phyloP scores from a whole-genome alignment of 495 filamentous ascomycete species.

The Penicillium macrosclerotiorum region DNA sequence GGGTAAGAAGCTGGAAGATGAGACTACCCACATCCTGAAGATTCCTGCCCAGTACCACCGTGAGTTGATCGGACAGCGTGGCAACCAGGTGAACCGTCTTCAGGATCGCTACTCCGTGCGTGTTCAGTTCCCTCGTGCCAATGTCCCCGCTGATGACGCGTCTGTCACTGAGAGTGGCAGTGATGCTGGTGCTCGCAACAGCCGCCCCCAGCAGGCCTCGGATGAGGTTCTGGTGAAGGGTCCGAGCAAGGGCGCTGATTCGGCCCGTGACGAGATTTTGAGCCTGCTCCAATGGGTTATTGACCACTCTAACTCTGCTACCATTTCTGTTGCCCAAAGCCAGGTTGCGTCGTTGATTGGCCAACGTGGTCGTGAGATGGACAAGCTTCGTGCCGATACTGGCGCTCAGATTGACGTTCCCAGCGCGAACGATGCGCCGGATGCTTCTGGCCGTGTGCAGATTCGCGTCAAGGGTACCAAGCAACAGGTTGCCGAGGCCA shows the following conservation, averaged over 20 bases:
- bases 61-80: constrained; percentile 65
- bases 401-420: constrained; percentile 91
- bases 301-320: constrained; percentile 75
- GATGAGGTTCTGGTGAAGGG: constrained; percentile 92
- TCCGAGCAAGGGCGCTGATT: constrained; percentile 85
- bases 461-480: constrained; percentile 90
- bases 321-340: constrained; percentile 79
- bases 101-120: constrained; percentile 88
- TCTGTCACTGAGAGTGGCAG: constrained; percentile 66
- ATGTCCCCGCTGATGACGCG: constrained; percentile 65
- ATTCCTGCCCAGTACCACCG: constrained; percentile 85
- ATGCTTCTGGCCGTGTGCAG: constrained; percentile 65
- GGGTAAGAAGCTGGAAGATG: constrained; percentile 79
- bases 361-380: constrained; percentile 83
- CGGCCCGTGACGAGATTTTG: constrained; percentile 84
- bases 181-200: constrained; percentile 62
- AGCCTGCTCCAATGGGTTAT: constrained; percentile 81
- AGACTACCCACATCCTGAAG: constrained; percentile 81
- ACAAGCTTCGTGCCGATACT: constrained; percentile 77
- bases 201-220: constrained; percentile 67
- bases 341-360: constrained; percentile 90
- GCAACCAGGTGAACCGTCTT: constrained; percentile 62
- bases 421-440: constrained; percentile 56
- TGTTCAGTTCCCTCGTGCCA: constrained; percentile 85
- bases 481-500: constrained; percentile 82